Conservation (phyloP, 148 eudicot species). For the Rhododendron vialii region DNA sequence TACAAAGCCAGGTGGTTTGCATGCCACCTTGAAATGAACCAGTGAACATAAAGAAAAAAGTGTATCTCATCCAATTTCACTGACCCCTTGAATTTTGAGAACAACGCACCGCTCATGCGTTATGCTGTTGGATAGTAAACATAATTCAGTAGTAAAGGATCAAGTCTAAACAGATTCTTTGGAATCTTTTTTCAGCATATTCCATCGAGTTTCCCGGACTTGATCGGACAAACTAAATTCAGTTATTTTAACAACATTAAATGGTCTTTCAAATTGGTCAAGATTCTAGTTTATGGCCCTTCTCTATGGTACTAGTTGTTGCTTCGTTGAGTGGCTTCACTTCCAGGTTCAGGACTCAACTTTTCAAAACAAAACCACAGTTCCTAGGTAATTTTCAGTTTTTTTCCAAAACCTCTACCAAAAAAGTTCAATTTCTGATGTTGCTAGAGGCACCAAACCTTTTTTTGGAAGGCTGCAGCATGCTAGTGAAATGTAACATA, state of each 20-base stretch:
- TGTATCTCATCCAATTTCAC: background rate
- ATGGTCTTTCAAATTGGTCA: background rate
- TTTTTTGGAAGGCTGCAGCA: background rate
- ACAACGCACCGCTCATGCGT: background rate
- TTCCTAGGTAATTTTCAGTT: background rate
- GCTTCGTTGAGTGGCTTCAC: background rate
- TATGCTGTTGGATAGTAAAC: background rate
- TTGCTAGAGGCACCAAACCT: background rate
- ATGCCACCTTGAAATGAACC: background rate
- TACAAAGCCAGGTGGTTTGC: background rate
- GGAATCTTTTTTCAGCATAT: background rate
- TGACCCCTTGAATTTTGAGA: background rate
- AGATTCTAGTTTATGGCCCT: background rate
- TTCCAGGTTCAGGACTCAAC: background rate
- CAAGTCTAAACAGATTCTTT: background rate
- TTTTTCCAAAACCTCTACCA: background rate
- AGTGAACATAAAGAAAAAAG: background rate
- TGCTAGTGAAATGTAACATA: background rate
- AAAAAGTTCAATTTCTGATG: background rate
- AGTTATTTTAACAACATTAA: background rate
- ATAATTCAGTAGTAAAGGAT: background rate
- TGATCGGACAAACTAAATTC: background rate
- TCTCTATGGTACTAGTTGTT: background rate
- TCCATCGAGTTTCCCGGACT: background rate
- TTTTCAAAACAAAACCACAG: background rate